Evolutionary conservation across 352 stramenopile species (phyloP), one percentile per base, ranked within the genome.

Genomic region (Blastocystis sp.): DNA sequence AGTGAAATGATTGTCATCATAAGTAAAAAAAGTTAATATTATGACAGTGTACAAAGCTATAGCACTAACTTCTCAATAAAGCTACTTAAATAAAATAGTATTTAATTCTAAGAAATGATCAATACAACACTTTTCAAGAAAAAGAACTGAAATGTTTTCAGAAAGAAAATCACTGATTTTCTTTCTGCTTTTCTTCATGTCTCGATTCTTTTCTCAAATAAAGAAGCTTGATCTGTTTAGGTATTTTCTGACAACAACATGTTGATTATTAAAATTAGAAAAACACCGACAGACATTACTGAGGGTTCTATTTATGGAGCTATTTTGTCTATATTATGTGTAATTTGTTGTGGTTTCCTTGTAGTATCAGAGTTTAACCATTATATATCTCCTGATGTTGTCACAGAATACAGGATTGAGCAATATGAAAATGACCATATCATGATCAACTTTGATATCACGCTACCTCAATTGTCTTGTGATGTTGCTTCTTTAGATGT

Each of bases 221-320:
- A n/a, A n/a, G n/a, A 57, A 57, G 21, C 24, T 57, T 11, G 46
- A 57, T 19, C 42, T 57, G 46, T 57, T 57, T 33, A 52, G 46
- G 46, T 57, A 57, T 2, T 4, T 40, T 13, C 13, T 39, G 27
- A 19, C 5, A 4, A 11, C n/a, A n/a, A n/a, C n/a, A n/a, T n/a
- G n/a, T 4, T 4, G 2, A 19, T 5, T 4, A 18, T 45, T 2
- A 11, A 10, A 36, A 18, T 35, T 40, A 57, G 46, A 16, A 57
- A 57, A 28, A 36, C 45, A n/a, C 46, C 46, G 23, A 45, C 30
- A 19, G 46, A 57, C 31, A 18, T 57, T 5, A 57, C 46, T 11
- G 46, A 57, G 28, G 24, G 46, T 40, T 57, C 46, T 2, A 57
- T 24, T 2, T 57, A 36, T 57, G 46, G 46, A 10, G 45, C 23